These are phyloP conservation scores for Hortiboletus flavorubellus DNA, from an alignment of 768 basidiomycete species.

Conservation along the genomic window DNA sequence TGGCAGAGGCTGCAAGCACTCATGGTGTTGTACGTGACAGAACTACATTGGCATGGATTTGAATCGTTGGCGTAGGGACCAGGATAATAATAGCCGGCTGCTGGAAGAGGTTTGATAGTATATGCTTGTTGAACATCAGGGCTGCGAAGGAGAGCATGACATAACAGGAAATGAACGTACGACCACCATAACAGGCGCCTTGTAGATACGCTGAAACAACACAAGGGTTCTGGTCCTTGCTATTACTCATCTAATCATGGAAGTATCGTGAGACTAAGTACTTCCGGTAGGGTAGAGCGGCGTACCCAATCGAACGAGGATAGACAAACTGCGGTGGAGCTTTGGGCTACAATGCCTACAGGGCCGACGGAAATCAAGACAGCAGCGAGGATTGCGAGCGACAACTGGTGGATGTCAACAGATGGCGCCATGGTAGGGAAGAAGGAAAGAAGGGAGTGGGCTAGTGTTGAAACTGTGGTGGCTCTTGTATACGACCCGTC, in stretches of 20 bases:
- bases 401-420: slow-evolving; percentile 5
- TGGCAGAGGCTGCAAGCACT: slow-evolving; percentile 61
- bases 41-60: slow-evolving; percentile 50
- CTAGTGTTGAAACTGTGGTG: not conserved
- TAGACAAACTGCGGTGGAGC: slow-evolving; percentile 19
- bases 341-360: slow-evolving; percentile 19
- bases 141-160: slow-evolving; percentile 6
- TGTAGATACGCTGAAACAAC: slow-evolving; percentile 42
- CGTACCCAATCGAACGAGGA: slow-evolving; percentile 29
- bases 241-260: slow-evolving; percentile 36
- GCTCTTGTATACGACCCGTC: not conserved
- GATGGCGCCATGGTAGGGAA: slow-evolving; percentile 7
- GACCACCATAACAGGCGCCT: slow-evolving; percentile 39
- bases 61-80: slow-evolving; percentile 30
- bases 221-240: slow-evolving; percentile 46
- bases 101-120: slow-evolving; percentile 35
- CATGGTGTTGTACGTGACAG: slow-evolving; percentile 52
- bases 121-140: slow-evolving; percentile 31
- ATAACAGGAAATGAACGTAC: slow-evolving; percentile 30
- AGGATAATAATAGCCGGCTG: slow-evolving; percentile 27
- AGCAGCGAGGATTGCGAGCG: slow-evolving; percentile 16
- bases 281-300: not conserved
- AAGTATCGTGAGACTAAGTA: not conserved
- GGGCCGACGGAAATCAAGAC: slow-evolving; percentile 19
- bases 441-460: not conserved